Conservation (phyloP, 108 stramenopile genomes). For the Cyclostephanos tholiformis region DNA sequence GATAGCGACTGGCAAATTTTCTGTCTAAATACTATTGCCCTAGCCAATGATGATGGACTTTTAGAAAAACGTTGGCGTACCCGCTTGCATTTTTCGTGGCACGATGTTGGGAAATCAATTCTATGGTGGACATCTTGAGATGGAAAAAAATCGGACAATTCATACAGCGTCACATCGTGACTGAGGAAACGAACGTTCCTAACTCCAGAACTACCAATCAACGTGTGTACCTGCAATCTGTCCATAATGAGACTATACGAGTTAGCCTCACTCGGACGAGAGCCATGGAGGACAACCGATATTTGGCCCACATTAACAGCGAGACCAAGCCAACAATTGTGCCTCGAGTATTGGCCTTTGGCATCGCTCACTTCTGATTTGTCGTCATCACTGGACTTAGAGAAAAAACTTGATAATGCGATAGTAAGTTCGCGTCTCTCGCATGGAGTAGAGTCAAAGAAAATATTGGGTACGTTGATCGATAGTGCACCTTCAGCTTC, state of each 20-base stretch:
- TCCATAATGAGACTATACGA: conserved; percentile 44
- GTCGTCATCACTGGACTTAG: background rate
- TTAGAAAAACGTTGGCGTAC: conserved; percentile 27
- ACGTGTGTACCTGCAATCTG: conserved; percentile 31
- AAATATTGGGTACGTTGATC: conserved; percentile 58
- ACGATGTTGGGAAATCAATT: background rate
- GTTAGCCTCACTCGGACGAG: conserved; percentile 7
- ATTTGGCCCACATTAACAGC: conserved; percentile 50
- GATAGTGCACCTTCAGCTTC: conserved; percentile 46
- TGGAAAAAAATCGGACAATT: conserved; percentile 15
- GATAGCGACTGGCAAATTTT: conserved; percentile 66
- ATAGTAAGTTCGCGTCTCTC: conserved; percentile 45
- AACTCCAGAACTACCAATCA: conserved; percentile 23
- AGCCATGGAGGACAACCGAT: conserved; percentile 36
- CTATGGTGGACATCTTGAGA: background rate
- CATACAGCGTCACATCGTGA: conserved; percentile 54
- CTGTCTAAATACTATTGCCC: conserved; percentile 70
- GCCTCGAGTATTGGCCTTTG: background rate
- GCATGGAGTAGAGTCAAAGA: conserved; percentile 56
- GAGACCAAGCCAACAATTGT: conserved; percentile 15
- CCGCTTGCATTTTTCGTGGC: conserved; percentile 36
- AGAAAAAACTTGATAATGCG: conserved; percentile 17
- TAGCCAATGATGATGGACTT: conserved; percentile 28
- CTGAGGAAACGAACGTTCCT: conserved; percentile 39
- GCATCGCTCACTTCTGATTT: background rate